Conservation (phyloP, 768 basidiomycete genomes). For the Dacryopinax primogenitus region DNA sequence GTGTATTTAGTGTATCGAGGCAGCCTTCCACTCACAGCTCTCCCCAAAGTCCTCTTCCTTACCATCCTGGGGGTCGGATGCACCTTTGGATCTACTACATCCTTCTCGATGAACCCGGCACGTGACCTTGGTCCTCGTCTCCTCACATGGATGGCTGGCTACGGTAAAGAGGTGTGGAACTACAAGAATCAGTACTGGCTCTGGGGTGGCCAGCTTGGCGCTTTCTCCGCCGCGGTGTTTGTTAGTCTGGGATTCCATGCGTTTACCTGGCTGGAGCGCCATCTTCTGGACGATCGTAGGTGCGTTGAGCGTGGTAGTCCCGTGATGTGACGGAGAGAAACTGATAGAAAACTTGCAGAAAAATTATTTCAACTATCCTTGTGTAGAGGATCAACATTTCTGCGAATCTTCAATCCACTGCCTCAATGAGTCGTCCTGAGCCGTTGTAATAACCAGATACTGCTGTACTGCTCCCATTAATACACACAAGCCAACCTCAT, state of each 20-base stretch:
- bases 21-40: background rate
- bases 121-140: constrained; percentile 10
- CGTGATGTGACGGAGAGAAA: background rate
- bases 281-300: background rate
- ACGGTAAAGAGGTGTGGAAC: constrained; percentile 12
- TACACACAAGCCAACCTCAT: background rate
- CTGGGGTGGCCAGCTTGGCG: constrained; percentile 8
- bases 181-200: constrained; percentile 11
- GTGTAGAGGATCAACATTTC: too few relatives aligned
- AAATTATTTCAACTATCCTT: too few relatives aligned
- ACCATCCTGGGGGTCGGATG: background rate
- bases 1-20: background rate
- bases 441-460: background rate
- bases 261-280: background rate
- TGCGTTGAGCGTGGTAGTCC: background rate
- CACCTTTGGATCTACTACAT: background rate
- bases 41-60: background rate
- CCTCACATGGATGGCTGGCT: constrained; percentile 3
- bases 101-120: constrained; percentile 12
- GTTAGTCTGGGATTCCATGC: constrained; percentile 11
- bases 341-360: background rate
- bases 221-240: constrained; percentile 12
- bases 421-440: background rate
- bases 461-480: too few relatives aligned
- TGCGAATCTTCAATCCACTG: background rate